These are phyloP conservation scores for Dimocarpus longan DNA, from an alignment of 345 rosid species.

Conservation along the genomic window DNA sequence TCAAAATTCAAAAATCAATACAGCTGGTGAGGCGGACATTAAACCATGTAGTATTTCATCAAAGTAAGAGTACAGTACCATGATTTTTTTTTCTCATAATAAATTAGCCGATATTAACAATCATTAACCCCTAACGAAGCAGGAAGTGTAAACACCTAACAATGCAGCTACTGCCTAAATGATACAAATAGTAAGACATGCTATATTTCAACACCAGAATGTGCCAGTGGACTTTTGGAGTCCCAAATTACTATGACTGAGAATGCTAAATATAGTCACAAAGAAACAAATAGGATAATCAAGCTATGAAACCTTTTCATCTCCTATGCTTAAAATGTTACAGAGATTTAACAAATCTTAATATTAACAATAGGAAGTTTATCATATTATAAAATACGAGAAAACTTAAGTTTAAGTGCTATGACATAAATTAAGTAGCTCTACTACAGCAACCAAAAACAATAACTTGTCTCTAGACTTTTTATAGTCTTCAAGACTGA, in stretches of 20 bases:
- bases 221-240: neutral
- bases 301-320: slow-evolving; percentile 9
- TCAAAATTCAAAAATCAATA: neutral
- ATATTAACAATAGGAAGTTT: neutral
- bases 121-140: neutral
- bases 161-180: neutral
- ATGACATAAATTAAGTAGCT: neutral
- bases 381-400: neutral
- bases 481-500: neutral
- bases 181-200: neutral
- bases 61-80: neutral
- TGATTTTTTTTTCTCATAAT: neutral
- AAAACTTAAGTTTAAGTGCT: neutral
- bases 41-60: neutral
- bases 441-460: neutral
- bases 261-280: neutral
- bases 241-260: neutral
- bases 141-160: slow-evolving; percentile 2
- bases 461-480: neutral
- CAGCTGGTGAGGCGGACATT: neutral
- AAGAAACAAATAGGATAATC: slow-evolving; percentile 9
- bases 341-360: neutral
- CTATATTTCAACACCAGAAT: neutral
- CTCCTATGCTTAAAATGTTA: neutral
- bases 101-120: neutral